Base-by-base conservation (phyloP, 1,284 basidiomycete genomes). In the Rhodotorula sp. region DNA sequence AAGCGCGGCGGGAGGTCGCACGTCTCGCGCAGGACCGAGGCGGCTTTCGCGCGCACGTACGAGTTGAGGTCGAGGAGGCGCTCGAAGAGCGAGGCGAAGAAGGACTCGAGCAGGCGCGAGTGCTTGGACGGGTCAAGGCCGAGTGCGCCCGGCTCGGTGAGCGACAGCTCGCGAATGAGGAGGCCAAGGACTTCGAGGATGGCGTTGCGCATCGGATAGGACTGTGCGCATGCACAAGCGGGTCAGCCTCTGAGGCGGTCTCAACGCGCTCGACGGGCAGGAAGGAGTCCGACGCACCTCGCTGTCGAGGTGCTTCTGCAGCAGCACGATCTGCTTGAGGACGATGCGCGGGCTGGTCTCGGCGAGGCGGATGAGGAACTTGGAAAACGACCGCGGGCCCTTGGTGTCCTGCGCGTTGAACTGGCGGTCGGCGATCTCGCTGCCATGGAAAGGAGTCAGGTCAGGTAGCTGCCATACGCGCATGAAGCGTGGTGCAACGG, bases 191-290 rank as follows among this genome's bases (percentile, higher is more conserved):
- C 87, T 80, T 96, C 93, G 60, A 97, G 87, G 67, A 97, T 86
- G 1, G 91, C 92, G 84, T 94, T 92, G 50, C 97, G 91, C 89
- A 99, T 96, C 0, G 93, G 92, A 79, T 98, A 97, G 0, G 93
- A 90, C 91, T 94, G 72, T 23, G 54, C 7, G 19, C 16, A 23
- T 23, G 34, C 34, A 5, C 3, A 34, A 34, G 34, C 34, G 34
- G 34, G 5, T 64, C 25, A 70, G 45, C 3, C 13, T n/a, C 25
- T n/a, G n/a, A n/a, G n/a, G n/a, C n/a, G n/a, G n/a, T n/a, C n/a
- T n/a, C n/a, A n/a, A 34, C 10, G 9, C 27, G 34, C 48, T 9
- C 10, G 16, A 23, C 9, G 1, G 41, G 16, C 42, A 25, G 25
- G 3, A 21, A n/a, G 3, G 23, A 34, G 34, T 34, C 34, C 34